Evolutionary conservation across 176 grass and related monocot species (phyloP).

Genomic region (Carex pumila): DNA sequence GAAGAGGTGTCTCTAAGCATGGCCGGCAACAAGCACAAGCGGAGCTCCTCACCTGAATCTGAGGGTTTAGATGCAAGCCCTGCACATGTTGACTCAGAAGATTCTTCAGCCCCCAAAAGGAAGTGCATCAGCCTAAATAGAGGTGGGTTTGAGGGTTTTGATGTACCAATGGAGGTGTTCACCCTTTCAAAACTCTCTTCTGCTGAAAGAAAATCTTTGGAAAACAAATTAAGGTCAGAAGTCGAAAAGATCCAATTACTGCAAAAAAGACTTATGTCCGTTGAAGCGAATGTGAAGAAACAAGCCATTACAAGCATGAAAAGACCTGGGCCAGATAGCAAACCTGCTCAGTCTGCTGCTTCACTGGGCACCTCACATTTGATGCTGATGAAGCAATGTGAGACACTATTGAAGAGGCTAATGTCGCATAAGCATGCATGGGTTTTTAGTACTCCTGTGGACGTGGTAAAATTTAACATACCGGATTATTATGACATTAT

Average conservation of each 20-base stretch:
- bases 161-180: constrained; percentile 51
- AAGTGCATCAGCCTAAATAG: constrained; percentile 77
- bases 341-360: not conserved
- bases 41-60: constrained; percentile 35
- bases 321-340: not conserved
- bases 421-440: constrained; percentile 74
- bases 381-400: constrained; percentile 60
- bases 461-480: constrained; percentile 67
- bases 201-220: constrained; percentile 48
- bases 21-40: constrained; percentile 19
- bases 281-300: constrained; percentile 30
- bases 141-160: constrained; percentile 39
- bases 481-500: constrained; percentile 86
- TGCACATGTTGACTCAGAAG: constrained; percentile 50
- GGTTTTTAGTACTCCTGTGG: constrained; percentile 77
- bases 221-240: constrained; percentile 51
- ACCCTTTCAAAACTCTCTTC: constrained; percentile 53
- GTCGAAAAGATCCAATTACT: constrained; percentile 44
- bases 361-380: not conserved
- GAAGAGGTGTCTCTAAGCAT: not conserved
- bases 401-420: constrained; percentile 69
- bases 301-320: constrained; percentile 5
- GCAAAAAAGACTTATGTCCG: constrained; percentile 39
- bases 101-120: constrained; percentile 59
- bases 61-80: constrained; percentile 42